A percentile compares a stretch with the other conserved stretches of the same genome.
These are phyloP conservation scores for Hirschfeldia incana DNA, from an alignment of 345 rosid species.

Conservation along the genomic window DNA sequence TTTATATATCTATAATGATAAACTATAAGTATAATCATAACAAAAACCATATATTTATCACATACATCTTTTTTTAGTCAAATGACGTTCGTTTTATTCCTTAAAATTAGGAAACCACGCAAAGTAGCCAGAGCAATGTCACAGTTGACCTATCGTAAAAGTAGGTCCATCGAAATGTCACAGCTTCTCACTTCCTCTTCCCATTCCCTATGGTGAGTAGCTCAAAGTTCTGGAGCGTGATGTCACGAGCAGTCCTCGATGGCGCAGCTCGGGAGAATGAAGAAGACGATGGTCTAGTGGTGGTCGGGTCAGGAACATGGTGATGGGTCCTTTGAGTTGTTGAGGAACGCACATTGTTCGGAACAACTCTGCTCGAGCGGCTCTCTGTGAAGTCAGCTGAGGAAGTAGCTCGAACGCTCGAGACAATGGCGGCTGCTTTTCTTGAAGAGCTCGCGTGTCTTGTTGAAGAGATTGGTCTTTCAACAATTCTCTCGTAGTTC, in stretches of 20 bases:
- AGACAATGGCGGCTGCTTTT: conserved; percentile 54
- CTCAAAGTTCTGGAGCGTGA: conserved; percentile 71
- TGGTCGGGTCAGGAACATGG: conserved; percentile 62
- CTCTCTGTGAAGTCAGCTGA: conserved; percentile 78
- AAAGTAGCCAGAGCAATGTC: conserved; percentile 26
- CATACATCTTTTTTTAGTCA: conserved; percentile 22
- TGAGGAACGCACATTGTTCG: conserved; percentile 64
- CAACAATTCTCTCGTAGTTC: conserved; percentile 59
- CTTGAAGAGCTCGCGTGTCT: conserved; percentile 77
- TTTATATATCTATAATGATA: neutral
- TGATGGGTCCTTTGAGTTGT: conserved; percentile 73
- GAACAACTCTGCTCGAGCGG: conserved; percentile 62
- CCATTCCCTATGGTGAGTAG: conserved; percentile 67
- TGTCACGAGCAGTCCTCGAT: conserved; percentile 62
- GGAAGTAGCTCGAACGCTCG: conserved; percentile 68
- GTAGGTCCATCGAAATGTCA: neutral
- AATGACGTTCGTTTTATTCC: conserved; percentile 32
- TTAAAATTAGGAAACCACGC: conserved; percentile 24
- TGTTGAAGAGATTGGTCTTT: conserved; percentile 58
- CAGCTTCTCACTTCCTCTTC: conserved; percentile 40
- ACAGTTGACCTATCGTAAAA: conserved; percentile 1
- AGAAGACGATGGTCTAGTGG: conserved; percentile 51
- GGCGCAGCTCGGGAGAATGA: conserved; percentile 57
- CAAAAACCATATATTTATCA: conserved; percentile 31
- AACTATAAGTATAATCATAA: neutral